phyloP scores from a whole-genome alignment of 2,329 filamentous ascomycete genomes.

The Bipolaris bicolor region DNA sequence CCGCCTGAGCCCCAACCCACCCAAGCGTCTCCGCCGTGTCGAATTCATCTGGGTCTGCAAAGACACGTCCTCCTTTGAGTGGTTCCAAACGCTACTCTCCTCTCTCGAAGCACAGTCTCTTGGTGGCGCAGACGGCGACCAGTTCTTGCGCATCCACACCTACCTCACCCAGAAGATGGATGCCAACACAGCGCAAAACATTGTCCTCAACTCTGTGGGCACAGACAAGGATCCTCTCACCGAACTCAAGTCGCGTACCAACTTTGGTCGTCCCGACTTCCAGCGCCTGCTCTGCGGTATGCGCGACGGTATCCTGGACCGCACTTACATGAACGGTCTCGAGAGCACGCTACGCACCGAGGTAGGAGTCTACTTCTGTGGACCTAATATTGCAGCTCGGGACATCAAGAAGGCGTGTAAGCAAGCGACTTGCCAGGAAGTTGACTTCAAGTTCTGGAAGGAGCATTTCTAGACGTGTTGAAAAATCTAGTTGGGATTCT shows the following conservation, averaged over 20 bases:
- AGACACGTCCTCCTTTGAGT: slow-evolving; percentile 94
- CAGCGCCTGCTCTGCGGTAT: slow-evolving; percentile 77
- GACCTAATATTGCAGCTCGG: slow-evolving; percentile 78
- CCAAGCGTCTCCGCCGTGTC: slow-evolving; percentile 85
- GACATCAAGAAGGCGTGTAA: slow-evolving; percentile 85
- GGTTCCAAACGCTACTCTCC: slow-evolving; percentile 94
- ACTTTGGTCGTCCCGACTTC: slow-evolving; percentile 95
- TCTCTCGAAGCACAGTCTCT: slow-evolving; percentile 87
- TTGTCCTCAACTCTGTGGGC: slow-evolving; percentile 94
- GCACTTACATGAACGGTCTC: slow-evolving; percentile 82
- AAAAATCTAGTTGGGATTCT: background rate
- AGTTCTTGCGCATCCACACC: slow-evolving; percentile 97
- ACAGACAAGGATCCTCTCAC: slow-evolving; percentile 88
- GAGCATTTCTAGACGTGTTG: slow-evolving; percentile 68
- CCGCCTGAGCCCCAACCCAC: slow-evolving; percentile 86
- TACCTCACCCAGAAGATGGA: slow-evolving; percentile 95
- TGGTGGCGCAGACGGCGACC: slow-evolving; percentile 66
- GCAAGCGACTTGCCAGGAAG: slow-evolving; percentile 73
- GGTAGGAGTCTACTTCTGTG: slow-evolving; percentile 97
- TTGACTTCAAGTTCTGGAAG: slow-evolving; percentile 98
- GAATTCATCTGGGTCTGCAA: slow-evolving; percentile 99
- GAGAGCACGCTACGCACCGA: slow-evolving; percentile 79
- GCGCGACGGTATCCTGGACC: slow-evolving; percentile 84
- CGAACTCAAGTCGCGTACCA: slow-evolving; percentile 85
- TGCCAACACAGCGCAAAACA: slow-evolving; percentile 91